Base-by-base conservation (phyloP, 2,329 filamentous ascomycete genomes). In the Pleomassaria siparia region DNA sequence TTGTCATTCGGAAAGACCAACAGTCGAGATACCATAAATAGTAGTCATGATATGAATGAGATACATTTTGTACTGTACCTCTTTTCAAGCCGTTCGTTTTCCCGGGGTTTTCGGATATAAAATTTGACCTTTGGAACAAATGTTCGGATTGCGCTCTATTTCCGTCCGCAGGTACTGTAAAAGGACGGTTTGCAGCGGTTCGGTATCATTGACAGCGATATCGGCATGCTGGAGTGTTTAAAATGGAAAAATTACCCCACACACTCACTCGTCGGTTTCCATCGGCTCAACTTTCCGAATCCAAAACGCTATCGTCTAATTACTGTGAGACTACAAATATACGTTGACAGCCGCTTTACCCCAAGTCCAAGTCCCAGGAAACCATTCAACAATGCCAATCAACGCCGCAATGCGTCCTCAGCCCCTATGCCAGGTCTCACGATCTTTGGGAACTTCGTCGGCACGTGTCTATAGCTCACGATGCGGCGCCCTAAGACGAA, bases 321-420 rank as follows among this genome's bases (percentile, higher is more conserved):
- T n/a, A 28, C 29, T 45, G 41, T 30, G n/a, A 36, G 28, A 32
- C 45, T 46, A 53, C 41, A 49, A 46, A 44, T 53, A 51, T 36
- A 54, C 41, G n/a, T n/a, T n/a, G n/a, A n/a, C n/a, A n/a, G n/a
- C n/a, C n/a, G n/a, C n/a, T n/a, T n/a, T n/a, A n/a, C n/a, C n/a
- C n/a, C n/a, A n/a, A n/a, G n/a, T n/a, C n/a, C n/a, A n/a, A n/a
- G n/a, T n/a, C n/a, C n/a, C n/a, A n/a, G n/a, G n/a, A n/a, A n/a
- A n/a, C n/a, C n/a, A n/a, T n/a, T n/a, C n/a, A n/a, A 58, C 25
- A 46, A 71, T 71, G 67, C 53, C 53, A 57, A 35, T 35, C 7
- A 13, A 16, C 13, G 66, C 63, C 41, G 63, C 62, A n/a, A 69
- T 61, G 44, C 47, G 53, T 53, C 53, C 69, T 18, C 61, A 66